phyloP scores from a whole-genome alignment of 768 basidiomycete species.

The Naganishia friedmannii region DNA sequence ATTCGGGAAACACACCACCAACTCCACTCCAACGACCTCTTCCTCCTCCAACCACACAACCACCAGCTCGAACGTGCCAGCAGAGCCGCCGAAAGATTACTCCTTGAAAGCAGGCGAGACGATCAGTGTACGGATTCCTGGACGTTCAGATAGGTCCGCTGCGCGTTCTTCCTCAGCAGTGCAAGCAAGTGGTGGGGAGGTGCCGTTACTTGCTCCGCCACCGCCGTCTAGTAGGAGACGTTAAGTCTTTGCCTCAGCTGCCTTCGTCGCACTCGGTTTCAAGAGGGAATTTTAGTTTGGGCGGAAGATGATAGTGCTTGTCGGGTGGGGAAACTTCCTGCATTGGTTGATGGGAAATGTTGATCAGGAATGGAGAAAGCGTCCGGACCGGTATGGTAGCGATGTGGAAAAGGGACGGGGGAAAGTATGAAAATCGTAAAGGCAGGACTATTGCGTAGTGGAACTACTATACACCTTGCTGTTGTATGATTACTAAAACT shows the following conservation, averaged over 20 bases:
- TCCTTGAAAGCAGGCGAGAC: constrained; percentile 92
- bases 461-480: too few relatives aligned
- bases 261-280: too few relatives aligned
- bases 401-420: too few relatives aligned
- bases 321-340: too few relatives aligned
- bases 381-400: too few relatives aligned
- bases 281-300: too few relatives aligned
- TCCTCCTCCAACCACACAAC: constrained; percentile 46
- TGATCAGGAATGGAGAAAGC: too few relatives aligned
- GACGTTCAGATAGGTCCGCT: constrained; percentile 49
- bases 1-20: constrained; percentile 52
- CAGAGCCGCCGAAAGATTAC: constrained; percentile 87
- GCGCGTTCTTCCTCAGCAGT: background rate
- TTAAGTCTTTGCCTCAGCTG: background rate
- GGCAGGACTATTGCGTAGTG: too few relatives aligned
- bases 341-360: too few relatives aligned
- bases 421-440: too few relatives aligned
- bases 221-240: constrained; percentile 45
- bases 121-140: constrained; percentile 84
- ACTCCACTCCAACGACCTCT: background rate
- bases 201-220: constrained; percentile 44
- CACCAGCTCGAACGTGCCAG: constrained; percentile 63
- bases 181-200: constrained; percentile 30
- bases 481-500: too few relatives aligned
- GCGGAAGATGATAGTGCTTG: too few relatives aligned